phyloP scores from a whole-genome alignment of 2,329 filamentous ascomycete species.

The Pseudonectria buxi region DNA sequence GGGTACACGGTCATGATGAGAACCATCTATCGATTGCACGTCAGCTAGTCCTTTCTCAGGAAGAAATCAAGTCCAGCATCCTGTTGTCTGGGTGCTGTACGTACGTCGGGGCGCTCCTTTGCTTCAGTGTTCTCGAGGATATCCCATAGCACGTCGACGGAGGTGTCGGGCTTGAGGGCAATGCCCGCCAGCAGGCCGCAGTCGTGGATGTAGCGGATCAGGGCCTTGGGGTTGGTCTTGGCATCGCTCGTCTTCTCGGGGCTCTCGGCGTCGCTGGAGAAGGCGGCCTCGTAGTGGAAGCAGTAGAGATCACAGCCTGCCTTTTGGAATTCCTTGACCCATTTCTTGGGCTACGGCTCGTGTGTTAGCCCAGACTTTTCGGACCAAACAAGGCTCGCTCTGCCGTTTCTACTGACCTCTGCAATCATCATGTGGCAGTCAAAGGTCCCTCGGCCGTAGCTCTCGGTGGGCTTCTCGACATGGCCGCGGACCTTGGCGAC shows the following conservation, averaged over 20 bases:
- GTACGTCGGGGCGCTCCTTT: constrained; percentile 80
- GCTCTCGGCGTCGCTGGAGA: constrained; percentile 77
- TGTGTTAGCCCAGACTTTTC: constrained; percentile 7
- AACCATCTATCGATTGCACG: constrained; percentile 65
- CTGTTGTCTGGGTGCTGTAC: no score
- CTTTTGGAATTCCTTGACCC: constrained; percentile 90
- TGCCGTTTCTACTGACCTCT: constrained; percentile 54
- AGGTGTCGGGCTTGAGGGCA: constrained; percentile 88
- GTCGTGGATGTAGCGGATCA: constrained; percentile 87
- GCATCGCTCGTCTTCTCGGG: constrained; percentile 62
- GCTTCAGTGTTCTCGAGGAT: constrained; percentile 68
- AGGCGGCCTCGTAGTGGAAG: constrained; percentile 97
- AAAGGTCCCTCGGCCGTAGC: constrained; percentile 80
- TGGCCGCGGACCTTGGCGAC: constrained; percentile 89
- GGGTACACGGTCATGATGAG: constrained; percentile 98
- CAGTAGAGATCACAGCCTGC: constrained; percentile 98
- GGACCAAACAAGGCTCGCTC: neutral
- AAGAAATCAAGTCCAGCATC: no score
- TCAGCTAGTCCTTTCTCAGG: no score
- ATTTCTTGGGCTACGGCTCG: constrained; percentile 75
- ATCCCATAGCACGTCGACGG: constrained; percentile 87
- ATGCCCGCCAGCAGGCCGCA: constrained; percentile 85
- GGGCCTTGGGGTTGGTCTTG: constrained; percentile 73
- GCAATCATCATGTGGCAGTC: constrained; percentile 99
- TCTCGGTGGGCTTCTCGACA: constrained; percentile 65